Evolutionary conservation across 148 eudicot genomes (phyloP), one percentile per base, ranked within the genome.

Genomic region (Rhododendron ferrugineum): DNA sequence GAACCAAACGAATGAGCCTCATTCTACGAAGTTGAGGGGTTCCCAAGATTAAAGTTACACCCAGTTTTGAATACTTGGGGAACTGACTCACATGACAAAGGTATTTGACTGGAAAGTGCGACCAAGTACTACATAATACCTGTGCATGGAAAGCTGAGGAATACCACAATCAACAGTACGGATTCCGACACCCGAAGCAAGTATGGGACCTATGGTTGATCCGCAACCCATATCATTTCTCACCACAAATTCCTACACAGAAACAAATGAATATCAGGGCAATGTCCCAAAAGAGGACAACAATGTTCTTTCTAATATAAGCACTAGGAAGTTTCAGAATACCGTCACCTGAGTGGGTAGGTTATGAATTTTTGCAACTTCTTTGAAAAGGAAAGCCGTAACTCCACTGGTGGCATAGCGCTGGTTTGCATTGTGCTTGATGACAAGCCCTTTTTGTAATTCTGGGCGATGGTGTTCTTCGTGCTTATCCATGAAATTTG

Each of bases 171-270:
- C 99, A 85, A 96, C 98, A 22, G 99, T 96, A 30, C 99, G 98
- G 75, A 96, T 94, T 84, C 98, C 99, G 76, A 95, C 90, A 76
- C 98, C 99, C 9, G 98, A 90, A 91, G 99, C 98, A 85, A 96
- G 95, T 88, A 96, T 96, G 74, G 99, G 99, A 75, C 99, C 99
- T 62, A 96, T 96, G 83, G 99, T 96, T 30, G 99, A 96, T 83
- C 99, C 99, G 90, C 99, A 96, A 54, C 99, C 99, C 99, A 96
- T 96, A 90, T 96, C 99, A 86, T 96, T 96, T 92, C 97, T 93
- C 88, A 95, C 99, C 90, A 92, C 99, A 89, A 96, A 96, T 77
- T 96, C 99, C 99, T 96, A 85, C 82, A 88, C 40, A 87, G 36
- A 49, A 73, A 28, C 47, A 58, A 60, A 85, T 28, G 58, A 37